These are phyloP conservation scores for Aspergillus sp. DNA, from an alignment of 2,329 filamentous ascomycete genomes.

Conservation along the genomic window DNA sequence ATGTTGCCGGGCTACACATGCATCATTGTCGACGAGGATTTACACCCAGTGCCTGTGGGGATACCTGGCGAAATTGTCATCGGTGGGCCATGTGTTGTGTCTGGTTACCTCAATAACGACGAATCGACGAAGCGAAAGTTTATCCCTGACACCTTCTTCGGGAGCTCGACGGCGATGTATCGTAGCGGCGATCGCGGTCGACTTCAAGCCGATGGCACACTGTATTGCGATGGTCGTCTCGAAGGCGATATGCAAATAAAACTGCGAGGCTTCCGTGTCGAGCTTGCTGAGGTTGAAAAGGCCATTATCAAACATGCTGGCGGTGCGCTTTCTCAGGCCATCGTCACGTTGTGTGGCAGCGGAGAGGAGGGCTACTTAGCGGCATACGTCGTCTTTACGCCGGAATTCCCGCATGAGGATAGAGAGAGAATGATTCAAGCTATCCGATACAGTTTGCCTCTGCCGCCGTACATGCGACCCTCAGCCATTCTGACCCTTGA, in stretches of 20 bases:
- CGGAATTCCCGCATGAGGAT: background rate
- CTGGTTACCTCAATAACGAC: conserved; percentile 11
- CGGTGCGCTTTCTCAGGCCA: conserved; percentile 1
- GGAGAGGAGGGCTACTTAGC: background rate
- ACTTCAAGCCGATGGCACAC: conserved; percentile 16
- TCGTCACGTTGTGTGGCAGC: background rate
- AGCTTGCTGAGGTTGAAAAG: conserved; percentile 39
- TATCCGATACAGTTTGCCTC: conserved; percentile 10
- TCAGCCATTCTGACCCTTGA: conserved; percentile 14
- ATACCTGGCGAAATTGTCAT: conserved; percentile 37
- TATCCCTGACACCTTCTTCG: conserved; percentile 7
- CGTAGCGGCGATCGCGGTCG: conserved; percentile 23
- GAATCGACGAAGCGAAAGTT: conserved; percentile 14
- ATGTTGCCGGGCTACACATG: conserved; percentile 33
- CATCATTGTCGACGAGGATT: conserved; percentile 27
- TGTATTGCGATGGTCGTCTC: conserved; percentile 20
- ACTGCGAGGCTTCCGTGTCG: conserved; percentile 29
- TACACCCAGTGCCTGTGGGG: conserved; percentile 32
- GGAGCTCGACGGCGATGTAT: conserved; percentile 10
- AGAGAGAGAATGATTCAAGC: background rate
- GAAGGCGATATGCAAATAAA: conserved; percentile 19
- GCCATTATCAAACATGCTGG: conserved; percentile 17
- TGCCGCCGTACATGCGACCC: conserved; percentile 30
- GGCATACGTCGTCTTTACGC: background rate
- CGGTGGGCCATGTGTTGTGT: conserved; percentile 18